phyloP scores from a whole-genome alignment of 73 alveolate genomes.

The Paramecium sexaurelia region DNA sequence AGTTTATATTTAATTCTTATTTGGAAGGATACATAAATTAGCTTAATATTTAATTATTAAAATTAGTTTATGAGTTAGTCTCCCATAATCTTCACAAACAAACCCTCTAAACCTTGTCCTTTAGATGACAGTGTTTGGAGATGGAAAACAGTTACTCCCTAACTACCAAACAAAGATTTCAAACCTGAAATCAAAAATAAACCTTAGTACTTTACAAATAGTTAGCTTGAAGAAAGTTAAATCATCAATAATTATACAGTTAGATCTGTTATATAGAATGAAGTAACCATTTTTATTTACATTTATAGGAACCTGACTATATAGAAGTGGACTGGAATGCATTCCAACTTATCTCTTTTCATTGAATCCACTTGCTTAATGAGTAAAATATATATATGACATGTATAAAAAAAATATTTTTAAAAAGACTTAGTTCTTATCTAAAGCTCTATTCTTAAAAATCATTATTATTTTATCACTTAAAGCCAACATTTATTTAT shows the following conservation, averaged over 20 bases:
- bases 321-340: conserved; percentile 22
- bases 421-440: neutral
- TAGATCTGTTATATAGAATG: neutral
- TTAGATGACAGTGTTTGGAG: conserved; percentile 30
- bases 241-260: conserved; percentile 1
- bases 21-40: neutral
- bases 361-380: neutral
- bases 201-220: neutral
- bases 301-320: neutral
- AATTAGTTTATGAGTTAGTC: conserved; percentile 10
- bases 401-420: neutral
- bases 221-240: neutral
- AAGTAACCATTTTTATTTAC: neutral
- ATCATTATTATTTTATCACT: too few relatives aligned
- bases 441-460: too few relatives aligned
- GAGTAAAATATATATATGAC: neutral
- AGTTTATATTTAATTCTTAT: too few relatives aligned
- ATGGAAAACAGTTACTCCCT: neutral
- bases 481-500: too few relatives aligned
- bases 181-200: neutral
- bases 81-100: conserved; percentile 3
- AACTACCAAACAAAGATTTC: neutral
- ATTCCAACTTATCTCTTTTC: conserved; percentile 20
- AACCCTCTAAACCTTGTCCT: conserved; percentile 27
- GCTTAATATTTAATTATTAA: too few relatives aligned